Conservation (phyloP, 2,329 filamentous ascomycete species). For the Xylariomycetidae sp. region DNA sequence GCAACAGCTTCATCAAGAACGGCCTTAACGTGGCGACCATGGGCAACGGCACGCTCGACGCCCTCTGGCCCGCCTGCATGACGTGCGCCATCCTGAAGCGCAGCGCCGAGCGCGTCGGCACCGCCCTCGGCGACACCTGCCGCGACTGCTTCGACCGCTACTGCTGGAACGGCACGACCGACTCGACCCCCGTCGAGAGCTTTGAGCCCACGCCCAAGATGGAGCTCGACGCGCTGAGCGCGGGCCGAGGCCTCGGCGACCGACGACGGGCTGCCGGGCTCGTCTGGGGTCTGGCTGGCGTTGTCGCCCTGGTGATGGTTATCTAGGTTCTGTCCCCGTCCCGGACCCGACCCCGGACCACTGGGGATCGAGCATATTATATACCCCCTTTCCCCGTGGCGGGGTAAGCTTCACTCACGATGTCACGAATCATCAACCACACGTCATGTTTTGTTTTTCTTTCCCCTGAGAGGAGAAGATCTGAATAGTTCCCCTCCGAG, state of each 20-base stretch:
- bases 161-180: conserved; percentile 84
- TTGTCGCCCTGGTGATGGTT: conserved; percentile 8
- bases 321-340: no score
- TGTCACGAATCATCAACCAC: no score
- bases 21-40: conserved; percentile 80
- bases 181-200: conserved; percentile 20
- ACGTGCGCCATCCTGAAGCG: conserved; percentile 81
- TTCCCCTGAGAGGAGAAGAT: no score
- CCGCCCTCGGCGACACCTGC: conserved; percentile 67
- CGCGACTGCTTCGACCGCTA: conserved; percentile 71
- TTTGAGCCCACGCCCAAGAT: conserved; percentile 37
- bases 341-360: no score
- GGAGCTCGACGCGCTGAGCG: conserved; percentile 7
- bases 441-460: no score
- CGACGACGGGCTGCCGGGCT: conserved; percentile 2
- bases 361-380: no score
- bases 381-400: no score
- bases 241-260: conserved; percentile 1
- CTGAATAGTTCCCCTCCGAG: no score
- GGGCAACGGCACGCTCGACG: conserved; percentile 72
- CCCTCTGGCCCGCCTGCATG: conserved; percentile 76
- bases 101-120: conserved; percentile 67
- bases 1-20: conserved; percentile 79
- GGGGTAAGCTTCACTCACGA: no score
- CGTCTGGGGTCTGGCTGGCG: conserved; percentile 7